Evolutionary conservation across 2,329 filamentous ascomycete species (phyloP), one percentile per base, ranked within the genome.

Genomic region (Chaetomium sp.): DNA sequence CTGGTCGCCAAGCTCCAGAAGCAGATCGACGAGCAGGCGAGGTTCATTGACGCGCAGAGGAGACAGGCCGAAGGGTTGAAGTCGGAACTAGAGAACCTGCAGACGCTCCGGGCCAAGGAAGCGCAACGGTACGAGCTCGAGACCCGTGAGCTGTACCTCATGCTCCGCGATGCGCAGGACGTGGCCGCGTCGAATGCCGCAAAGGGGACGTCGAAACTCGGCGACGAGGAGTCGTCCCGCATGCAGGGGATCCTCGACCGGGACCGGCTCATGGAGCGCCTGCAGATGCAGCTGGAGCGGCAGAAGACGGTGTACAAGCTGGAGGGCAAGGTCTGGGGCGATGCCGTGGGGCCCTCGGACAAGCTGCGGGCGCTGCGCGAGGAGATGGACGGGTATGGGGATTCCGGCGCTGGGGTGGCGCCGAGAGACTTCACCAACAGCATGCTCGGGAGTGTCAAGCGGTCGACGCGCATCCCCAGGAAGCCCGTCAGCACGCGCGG

Each of bases 241-340:
- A 90, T 92, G 86, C 85, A 91, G 69, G 94, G 94, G 60, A 97
- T 99, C 59, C 77, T 99, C 61, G 91, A 97, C 69, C 87, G 94
- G 33, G 89, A 96, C 67, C 85, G 81, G 67, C 84, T 99, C 62
- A 95, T 99, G 88, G 89, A 91, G 68, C 86, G 91, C 52, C 79
- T 99, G 55, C 91, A 96, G 71, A 95, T 89, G 78, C 94, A 97
- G 72, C 83, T 99, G 43, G 92, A 97, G 75, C 81, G 94, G 61
- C 92, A 96, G 61, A 97, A 97, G 80, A 97, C 94, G 0, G 91
- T 97, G 69, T 96, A 90, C 73, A 96, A 96, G 72, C 82, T 99
- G 36, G 94, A 97, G 72, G 94, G 94, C 63, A 89, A 89, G 70
- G 85, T 90, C 7, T 96, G 92, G 88, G 86, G 86, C 59, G 88